Base-by-base conservation (phyloP, 2,329 filamentous ascomycete species). In the Venturia effusa region DNA sequence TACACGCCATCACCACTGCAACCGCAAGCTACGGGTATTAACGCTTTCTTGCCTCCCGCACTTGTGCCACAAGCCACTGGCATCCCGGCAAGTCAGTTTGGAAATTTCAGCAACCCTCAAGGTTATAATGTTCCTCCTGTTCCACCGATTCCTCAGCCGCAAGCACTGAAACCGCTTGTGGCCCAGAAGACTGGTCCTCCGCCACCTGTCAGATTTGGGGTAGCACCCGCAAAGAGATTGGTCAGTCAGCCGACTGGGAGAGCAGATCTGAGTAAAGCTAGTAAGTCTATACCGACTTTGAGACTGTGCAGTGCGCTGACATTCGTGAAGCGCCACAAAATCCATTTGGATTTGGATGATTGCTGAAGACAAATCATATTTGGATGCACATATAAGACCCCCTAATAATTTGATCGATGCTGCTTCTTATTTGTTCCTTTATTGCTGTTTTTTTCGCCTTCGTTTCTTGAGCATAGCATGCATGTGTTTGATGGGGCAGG, bases 251-350 rank as follows among this genome's bases (percentile, higher is more conserved):
- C 91, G 34, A 99, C 94, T 7, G 94, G 94, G 67, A 86, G 89
- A 79, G 94, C 94, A 64, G 97, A 97, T 74, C 82, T 99, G 69
- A 83, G 89, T 62, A 90, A 95, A 85, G 94, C 94, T 72, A 99
- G 93, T 97, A 87, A 88, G 93, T 92, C 65, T 39, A 41, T 55
- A 19, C 13, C 8, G 3, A 41, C 54, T 30, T 67, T 13, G 19
- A 6, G 10, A n/a, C 19, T 45, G 40, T 45, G n/a, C 19, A 45
- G 17, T 22, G 19, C 61, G 13, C 32, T 39, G 64, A 34, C 66
- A 67, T 67, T 69, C 61, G 4, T 5, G 17, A 51, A 88, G 86
- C 86, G 65, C 85, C 86, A 61, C 81, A 86, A 70, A 89, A 89
- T 72, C 86, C 86, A 1, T 89, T 89, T 74, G 86, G 86, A 48